Evolutionary conservation across 2,329 filamentous ascomycete species (phyloP).

Genomic region (Clarireedia paspali): DNA sequence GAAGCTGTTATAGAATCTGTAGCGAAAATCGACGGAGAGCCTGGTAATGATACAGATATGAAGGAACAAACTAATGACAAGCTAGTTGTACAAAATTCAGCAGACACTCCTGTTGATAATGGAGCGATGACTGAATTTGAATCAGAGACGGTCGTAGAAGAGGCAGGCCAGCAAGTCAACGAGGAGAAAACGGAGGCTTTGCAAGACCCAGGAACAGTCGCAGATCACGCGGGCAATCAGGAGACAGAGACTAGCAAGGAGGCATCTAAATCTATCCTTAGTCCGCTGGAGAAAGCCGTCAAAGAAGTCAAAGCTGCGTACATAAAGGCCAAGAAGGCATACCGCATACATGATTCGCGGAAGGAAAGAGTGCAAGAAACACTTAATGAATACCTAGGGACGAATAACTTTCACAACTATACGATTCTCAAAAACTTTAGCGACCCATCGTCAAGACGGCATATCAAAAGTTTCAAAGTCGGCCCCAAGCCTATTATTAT

Average conservation of each 20-base stretch:
- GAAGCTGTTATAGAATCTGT: constrained; percentile 1
- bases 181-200: not conserved
- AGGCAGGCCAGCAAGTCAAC: not conserved
- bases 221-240: not conserved
- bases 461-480: constrained; percentile 86
- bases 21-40: not conserved
- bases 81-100: not conserved
- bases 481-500: constrained; percentile 73
- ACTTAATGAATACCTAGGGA: constrained; percentile 71
- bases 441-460: constrained; percentile 79
- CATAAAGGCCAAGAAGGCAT: constrained; percentile 72
- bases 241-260: constrained; percentile 10
- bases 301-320: constrained; percentile 76
- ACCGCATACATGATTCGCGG: constrained; percentile 68
- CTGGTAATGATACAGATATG: not conserved
- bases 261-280: constrained; percentile 16
- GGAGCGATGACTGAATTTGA: too few species aligned
- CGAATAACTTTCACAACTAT: constrained; percentile 94
- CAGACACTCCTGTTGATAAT: not conserved
- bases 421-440: constrained; percentile 78
- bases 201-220: not conserved
- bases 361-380: constrained; percentile 68
- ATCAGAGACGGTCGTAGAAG: too few species aligned
- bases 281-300: constrained; percentile 55
- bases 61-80: not conserved